Conservation (phyloP, 148 eudicot genomes). For the Persicaria maculosa region DNA sequence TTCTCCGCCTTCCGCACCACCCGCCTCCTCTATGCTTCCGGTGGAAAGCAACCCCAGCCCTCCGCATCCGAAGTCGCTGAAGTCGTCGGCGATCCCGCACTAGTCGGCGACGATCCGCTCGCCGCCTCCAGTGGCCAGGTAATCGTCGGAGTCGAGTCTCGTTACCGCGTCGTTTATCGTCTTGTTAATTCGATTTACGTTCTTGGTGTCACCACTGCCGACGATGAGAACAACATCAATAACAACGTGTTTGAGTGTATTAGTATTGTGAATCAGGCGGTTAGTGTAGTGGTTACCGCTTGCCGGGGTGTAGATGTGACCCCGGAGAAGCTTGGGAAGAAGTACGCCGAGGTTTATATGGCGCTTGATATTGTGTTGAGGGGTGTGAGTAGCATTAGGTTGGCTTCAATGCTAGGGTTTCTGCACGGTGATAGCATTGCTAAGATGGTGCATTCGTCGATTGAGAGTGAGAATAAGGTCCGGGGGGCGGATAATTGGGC, state of each 20-base stretch:
- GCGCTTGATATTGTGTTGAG: conserved; percentile 87
- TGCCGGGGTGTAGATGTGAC: conserved; percentile 82
- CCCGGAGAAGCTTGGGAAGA: conserved; percentile 70
- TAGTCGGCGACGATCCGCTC: conserved; percentile 82
- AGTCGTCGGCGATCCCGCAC: conserved; percentile 44
- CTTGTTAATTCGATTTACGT: conserved; percentile 82
- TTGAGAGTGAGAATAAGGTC: conserved; percentile 72
- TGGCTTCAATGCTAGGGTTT: conserved; percentile 77
- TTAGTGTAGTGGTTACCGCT: conserved; percentile 66
- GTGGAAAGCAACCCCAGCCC: conserved; percentile 20
- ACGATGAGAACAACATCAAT: conserved; percentile 31
- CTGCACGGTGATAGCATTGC: conserved; percentile 87
- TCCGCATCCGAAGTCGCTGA: conserved; percentile 17
- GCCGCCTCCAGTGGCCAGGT: conserved; percentile 89
- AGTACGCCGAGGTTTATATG: conserved; percentile 88
- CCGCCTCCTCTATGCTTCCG: conserved; percentile 59
- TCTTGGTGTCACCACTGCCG: conserved; percentile 70
- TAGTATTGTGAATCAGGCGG: conserved; percentile 81
- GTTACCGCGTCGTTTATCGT: conserved; percentile 80
- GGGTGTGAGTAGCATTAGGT: conserved; percentile 80
- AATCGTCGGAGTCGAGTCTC: conserved; percentile 72
- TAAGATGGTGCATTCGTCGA: conserved; percentile 87
- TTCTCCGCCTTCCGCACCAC: conserved; percentile 74
- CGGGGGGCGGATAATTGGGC: conserved; percentile 90
- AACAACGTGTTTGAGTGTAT: conserved; percentile 83